Percentiles rank a stretch among this genome's conserved stretches.
Conservation (phyloP, 2,329 filamentous ascomycete species). For the Phaeosphaeria sp. region DNA sequence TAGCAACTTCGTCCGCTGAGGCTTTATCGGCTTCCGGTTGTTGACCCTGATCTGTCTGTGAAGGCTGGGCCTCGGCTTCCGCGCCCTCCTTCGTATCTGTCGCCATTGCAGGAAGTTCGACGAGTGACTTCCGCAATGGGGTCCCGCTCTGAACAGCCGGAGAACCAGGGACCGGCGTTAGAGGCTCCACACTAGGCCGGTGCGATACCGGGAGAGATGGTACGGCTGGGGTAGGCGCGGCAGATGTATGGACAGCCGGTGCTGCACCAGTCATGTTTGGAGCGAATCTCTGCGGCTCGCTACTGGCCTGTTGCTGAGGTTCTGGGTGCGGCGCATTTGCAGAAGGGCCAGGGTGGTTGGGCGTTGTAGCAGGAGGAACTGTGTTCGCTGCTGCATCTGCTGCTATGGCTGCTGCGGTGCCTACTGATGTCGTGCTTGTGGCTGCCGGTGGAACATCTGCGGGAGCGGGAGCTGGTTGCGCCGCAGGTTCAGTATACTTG, state of each 20-base stretch:
- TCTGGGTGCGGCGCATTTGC: constrained; percentile 1
- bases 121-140: constrained; percentile 23
- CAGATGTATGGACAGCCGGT: constrained; percentile 9
- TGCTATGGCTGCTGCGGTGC: constrained; percentile 42
- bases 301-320: constrained; percentile 10
- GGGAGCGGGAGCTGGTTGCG: constrained; percentile 17
- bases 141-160: constrained; percentile 38
- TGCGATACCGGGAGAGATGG: constrained; percentile 23
- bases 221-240: constrained; percentile 15
- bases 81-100: constrained; percentile 12
- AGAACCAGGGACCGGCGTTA: constrained; percentile 45
- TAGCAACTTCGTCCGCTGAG: not conserved
- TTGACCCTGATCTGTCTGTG: not conserved
- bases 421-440: constrained; percentile 28
- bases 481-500: constrained; percentile 18
- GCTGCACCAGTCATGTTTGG: constrained; percentile 35
- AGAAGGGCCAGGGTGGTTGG: constrained; percentile 6
- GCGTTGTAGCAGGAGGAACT: constrained; percentile 6
- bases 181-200: constrained; percentile 45
- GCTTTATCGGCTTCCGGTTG: constrained; percentile 10
- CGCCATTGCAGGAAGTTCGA: constrained; percentile 21
- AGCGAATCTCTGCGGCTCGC: constrained; percentile 34
- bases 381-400: constrained; percentile 37
- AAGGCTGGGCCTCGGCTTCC: constrained; percentile 2
- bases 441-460: constrained; percentile 11